Percentiles rank a stretch among this genome's conserved stretches.
Evolutionary conservation across 768 basidiomycete genomes (phyloP).

Genomic region (Pleurotus ostreatus): DNA sequence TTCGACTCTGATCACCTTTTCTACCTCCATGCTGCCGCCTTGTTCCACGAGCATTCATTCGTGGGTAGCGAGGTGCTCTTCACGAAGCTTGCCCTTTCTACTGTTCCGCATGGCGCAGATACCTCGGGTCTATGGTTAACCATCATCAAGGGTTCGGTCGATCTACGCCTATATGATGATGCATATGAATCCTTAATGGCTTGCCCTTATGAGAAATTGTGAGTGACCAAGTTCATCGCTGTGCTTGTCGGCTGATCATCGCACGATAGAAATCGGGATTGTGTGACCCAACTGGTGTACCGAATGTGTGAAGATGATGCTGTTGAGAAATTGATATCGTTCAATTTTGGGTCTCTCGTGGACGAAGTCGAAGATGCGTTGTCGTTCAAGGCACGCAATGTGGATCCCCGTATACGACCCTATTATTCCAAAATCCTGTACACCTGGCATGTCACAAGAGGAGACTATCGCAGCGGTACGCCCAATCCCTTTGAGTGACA

Average conservation of each 20-base stretch:
- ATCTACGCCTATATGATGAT: slow-evolving; percentile 75
- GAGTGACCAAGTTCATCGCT: slow-evolving; percentile 29
- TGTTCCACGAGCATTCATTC: slow-evolving; percentile 61
- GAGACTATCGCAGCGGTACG: slow-evolving; percentile 90
- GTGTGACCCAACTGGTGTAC: slow-evolving; percentile 77
- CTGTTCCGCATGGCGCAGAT: slow-evolving; percentile 47
- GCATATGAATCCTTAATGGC: slow-evolving; percentile 80
- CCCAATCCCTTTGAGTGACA: slow-evolving; percentile 15
- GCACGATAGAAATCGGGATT: slow-evolving; percentile 68
- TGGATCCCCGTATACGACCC: slow-evolving; percentile 81
- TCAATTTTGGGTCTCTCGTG: slow-evolving; percentile 81
- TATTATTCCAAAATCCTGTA: slow-evolving; percentile 92
- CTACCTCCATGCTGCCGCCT: slow-evolving; percentile 70
- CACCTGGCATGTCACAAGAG: slow-evolving; percentile 84
- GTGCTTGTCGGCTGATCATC: slow-evolving; percentile 6
- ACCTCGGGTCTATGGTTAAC: slow-evolving; percentile 74
- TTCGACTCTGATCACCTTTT: slow-evolving; percentile 66
- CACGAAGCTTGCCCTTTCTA: slow-evolving; percentile 76
- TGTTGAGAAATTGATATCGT: slow-evolving; percentile 69
- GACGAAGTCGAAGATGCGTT: slow-evolving; percentile 87
- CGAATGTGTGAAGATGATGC: slow-evolving; percentile 91
- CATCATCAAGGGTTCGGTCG: slow-evolving; percentile 71
- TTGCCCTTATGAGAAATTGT: slow-evolving; percentile 77
- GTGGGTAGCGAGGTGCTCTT: slow-evolving; percentile 68
- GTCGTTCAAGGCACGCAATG: slow-evolving; percentile 90